Evolutionary conservation across 345 rosid genomes (phyloP), one percentile per base, ranked within the genome.

Genomic region (Litchi chinensis): DNA sequence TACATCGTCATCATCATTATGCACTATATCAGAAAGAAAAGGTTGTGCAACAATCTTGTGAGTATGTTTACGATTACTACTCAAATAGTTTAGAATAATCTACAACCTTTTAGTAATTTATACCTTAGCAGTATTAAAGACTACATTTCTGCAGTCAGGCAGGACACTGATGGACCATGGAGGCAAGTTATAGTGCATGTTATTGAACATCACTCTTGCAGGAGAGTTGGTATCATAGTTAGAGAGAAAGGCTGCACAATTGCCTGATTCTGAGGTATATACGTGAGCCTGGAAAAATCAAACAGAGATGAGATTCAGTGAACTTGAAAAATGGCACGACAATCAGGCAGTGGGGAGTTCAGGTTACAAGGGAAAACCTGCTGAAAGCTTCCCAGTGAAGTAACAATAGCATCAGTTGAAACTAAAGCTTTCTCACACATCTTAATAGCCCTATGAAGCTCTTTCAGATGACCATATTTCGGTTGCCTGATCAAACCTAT

Each of bases 151-250:
- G 87, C 99, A 97, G 79, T 97, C 99, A 8, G 99, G 98, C 77
- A 97, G 98, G 79, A 97, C 89, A 79, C 98, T 97, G 85, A 97
- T 90, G 54, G 99, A 97, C 98, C 99, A 94, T 76, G 99, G 98
- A 74, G 98, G 99, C 77, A 97, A 86, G 87, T 94, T 97, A 62
- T 94, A 97, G 78, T 94, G 98, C 93, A 94, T 94, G 83, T 93
- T 94, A 78, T 94, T 97, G 88, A 97, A 94, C 88, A 93, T 32
- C 60, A 94, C 93, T 86, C 90, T 90, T 66, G 93, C 89, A 46
- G 97, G 83, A 10, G 97, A 93, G 79, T 94, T 89, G 32, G 98
- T 86, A 75, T 97, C 98, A 69, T 97, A 92, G 86, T 97, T 97
- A 39, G 97, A 89, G 5, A 97, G 98, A 84, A 97, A 97, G 86